Base-by-base conservation (phyloP, 306 rosid species). In the Fagus crenata region DNA sequence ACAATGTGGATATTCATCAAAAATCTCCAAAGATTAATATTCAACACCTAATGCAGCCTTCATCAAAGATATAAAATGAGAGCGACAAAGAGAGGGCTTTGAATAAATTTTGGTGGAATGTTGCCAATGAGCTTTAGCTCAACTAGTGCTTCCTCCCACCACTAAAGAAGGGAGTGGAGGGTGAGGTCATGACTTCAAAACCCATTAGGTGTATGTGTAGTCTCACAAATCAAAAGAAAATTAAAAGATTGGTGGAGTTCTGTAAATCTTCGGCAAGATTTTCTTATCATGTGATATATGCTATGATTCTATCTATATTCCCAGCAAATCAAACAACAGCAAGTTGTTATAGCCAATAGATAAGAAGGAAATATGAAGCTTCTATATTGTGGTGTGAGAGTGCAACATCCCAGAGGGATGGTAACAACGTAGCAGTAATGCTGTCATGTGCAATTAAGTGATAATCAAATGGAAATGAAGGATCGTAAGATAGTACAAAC, bases 11-110 rank as follows among this genome's bases (percentile, higher is more conserved):
- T 39, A 65, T 65, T 65, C 49, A 5, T 65, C 71, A 39, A 65
- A 17, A 78, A 32, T 49, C 54, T 49, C 41, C 81, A 76, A 31
- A n/a, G 65, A 22, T 55, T 53, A 42, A 64, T 54, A n/a, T 9
- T 1, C 49, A 1, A 36, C 67, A 65, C 3, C 22, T 40, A 31
- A 4, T 13, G 59, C 51, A 51, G 61, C 42, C 69, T 31, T 1
- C 28, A 13, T 60, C 56, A 59, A 36, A 58, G 11, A 58, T 1
- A 15, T 5, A 6, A 36, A 5, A 2, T 36, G 6, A 7, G 39
- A 37, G 35, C 1, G 0, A 28, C 4, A 9, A 8, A 6, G 49
- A 65, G 33, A 65, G 14, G 22, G 36, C 69, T 14, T 14, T 1
- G 41, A 63, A 63, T 3, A 65, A 6, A 65, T 17, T 65, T 3